Evolutionary conservation across 768 basidiomycete species (phyloP).

Genomic region (Auriculariales sp.): DNA sequence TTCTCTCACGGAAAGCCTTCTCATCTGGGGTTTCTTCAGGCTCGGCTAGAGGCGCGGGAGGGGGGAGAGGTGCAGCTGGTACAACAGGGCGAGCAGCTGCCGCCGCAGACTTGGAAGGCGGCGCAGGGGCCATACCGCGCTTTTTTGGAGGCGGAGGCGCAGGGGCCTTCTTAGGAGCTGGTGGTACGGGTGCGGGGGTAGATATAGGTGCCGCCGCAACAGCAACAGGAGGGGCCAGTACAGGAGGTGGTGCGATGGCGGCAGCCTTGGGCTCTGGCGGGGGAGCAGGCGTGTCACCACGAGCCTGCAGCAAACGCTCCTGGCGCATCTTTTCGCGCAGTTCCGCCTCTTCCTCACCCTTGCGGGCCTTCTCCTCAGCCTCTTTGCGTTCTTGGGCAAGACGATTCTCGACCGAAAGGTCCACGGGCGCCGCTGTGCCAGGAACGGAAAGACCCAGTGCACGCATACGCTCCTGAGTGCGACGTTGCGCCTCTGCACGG

Average conservation of each 20-base stretch:
- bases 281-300: slow-evolving; percentile 28
- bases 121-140: slow-evolving; percentile 22
- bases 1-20: slow-evolving; percentile 45
- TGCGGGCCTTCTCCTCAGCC: slow-evolving; percentile 69
- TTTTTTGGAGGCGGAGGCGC: slow-evolving; percentile 25
- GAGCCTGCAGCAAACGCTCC: slow-evolving; percentile 65
- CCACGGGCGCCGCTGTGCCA: slow-evolving; percentile 26
- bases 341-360: slow-evolving; percentile 69
- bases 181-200: slow-evolving; percentile 26
- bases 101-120: slow-evolving; percentile 21
- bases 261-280: slow-evolving; percentile 12
- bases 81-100: slow-evolving; percentile 13
- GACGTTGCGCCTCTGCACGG: slow-evolving; percentile 63
- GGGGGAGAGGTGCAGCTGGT: slow-evolving; percentile 13
- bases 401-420: slow-evolving; percentile 72
- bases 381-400: slow-evolving; percentile 78
- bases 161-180: slow-evolving; percentile 26
- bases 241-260: slow-evolving; percentile 14
- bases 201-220: slow-evolving; percentile 22
- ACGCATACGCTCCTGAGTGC: slow-evolving; percentile 73
- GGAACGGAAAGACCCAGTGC: slow-evolving; percentile 59
- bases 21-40: slow-evolving; percentile 40
- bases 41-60: slow-evolving; percentile 39
- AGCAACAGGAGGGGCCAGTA: slow-evolving; percentile 12
- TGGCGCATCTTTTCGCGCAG: slow-evolving; percentile 60